Evolutionary conservation across 2,329 filamentous ascomycete genomes (phyloP).

Genomic region (Sordariomycetes sp.): DNA sequence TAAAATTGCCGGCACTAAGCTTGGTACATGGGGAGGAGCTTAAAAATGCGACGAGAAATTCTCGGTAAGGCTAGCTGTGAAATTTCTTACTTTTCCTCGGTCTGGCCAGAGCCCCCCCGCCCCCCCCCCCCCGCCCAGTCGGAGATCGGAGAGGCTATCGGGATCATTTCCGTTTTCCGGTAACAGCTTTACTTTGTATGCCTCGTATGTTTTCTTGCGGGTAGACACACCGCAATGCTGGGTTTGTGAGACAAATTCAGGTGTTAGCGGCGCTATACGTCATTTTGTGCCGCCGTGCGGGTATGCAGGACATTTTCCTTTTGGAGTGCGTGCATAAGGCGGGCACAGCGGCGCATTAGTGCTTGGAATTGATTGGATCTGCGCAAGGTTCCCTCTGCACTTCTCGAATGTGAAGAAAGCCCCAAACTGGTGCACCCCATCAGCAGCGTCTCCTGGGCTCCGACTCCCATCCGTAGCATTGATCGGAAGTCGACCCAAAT

Average conservation of each 20-base stretch:
- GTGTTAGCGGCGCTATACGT: not conserved
- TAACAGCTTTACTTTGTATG: no score
- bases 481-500: no score
- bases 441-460: no score
- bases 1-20: not conserved
- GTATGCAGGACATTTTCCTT: not conserved
- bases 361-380: no score
- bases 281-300: not conserved
- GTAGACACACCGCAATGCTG: no score
- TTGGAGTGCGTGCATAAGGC: not conserved
- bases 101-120: not conserved
- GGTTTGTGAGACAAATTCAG: not conserved
- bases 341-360: not conserved
- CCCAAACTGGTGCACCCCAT: no score
- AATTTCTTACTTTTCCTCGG: not conserved
- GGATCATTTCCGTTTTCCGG: not conserved
- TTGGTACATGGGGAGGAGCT: not conserved
- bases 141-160: not conserved
- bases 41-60: not conserved
- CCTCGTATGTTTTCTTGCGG: no score
- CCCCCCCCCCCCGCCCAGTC: not conserved
- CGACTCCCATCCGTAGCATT: no score
- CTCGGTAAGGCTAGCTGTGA: no score
- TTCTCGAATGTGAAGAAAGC: no score
- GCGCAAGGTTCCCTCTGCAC: no score